A percentile compares a stretch with the other conserved stretches of the same genome.
phyloP scores from a whole-genome alignment of 768 basidiomycete species.

The Mycena vulgaris region DNA sequence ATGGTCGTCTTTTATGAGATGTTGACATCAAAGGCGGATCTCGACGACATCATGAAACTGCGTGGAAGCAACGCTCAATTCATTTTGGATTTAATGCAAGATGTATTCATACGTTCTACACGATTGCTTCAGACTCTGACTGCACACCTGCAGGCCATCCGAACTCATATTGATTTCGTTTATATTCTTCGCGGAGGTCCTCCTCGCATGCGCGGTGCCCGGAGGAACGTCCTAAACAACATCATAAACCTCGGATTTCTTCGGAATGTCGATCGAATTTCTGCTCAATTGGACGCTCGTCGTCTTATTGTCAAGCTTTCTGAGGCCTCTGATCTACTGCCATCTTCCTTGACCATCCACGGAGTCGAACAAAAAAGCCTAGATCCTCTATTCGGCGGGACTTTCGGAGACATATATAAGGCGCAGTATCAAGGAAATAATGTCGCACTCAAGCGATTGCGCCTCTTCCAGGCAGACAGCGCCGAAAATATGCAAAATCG shows the following conservation, averaged over 20 bases:
- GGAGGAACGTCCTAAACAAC: not conserved
- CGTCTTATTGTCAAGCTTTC: conserved; percentile 19
- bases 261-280: conserved; percentile 15
- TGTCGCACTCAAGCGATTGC: conserved; percentile 29
- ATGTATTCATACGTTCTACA: not conserved
- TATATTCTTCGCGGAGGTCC: conserved; percentile 12
- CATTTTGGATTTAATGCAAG: conserved; percentile 28
- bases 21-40: conserved; percentile 14
- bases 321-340: conserved; percentile 8
- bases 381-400: conserved; percentile 5
- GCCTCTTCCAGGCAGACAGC: conserved; percentile 7
- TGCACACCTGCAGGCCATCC: conserved; percentile 1
- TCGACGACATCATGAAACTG: conserved; percentile 15
- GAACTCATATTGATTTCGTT: conserved; percentile 5
- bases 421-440: not conserved
- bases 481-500: not conserved
- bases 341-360: conserved; percentile 15
- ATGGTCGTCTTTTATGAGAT: conserved; percentile 23
- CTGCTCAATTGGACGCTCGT: conserved; percentile 13
- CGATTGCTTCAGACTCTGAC: not conserved
- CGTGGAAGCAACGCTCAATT: conserved; percentile 23
- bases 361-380: not conserved
- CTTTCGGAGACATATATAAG: conserved; percentile 11
- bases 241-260: conserved; percentile 2
- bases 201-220: conserved; percentile 24